Evolutionary conservation across 192 early-diverging fungal species (phyloP), one percentile per base, ranked within the genome.

Genomic region (Coemansia nantahalensis): DNA sequence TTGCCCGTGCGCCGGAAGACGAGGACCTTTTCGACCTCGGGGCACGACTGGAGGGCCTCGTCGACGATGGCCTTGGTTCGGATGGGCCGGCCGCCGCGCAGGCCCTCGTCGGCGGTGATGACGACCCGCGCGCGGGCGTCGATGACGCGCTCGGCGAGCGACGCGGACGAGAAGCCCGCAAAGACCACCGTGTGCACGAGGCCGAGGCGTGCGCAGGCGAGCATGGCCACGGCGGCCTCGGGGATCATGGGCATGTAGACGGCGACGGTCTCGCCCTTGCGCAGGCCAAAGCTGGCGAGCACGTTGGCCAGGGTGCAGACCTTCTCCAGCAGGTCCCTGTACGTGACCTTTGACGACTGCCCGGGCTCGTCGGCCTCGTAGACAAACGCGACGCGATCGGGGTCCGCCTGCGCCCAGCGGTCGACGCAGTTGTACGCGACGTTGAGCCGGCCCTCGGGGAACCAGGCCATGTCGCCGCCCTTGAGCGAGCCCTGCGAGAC

Each of bases 211-310:
- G 94, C 92, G 65, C 95, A 98, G 28, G 95, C 95, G 28, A 98
- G 81, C 86, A 98, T 91, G 14, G 95, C 84, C 36, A 90, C 80
- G 1, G 85, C 85, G 19, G 95, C 94, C 77, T 95, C 93, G 47
- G 95, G 95, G 30, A 93, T 83, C 91, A 95, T 95, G 40, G 94
- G 95, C 90, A 98, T 91, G 73, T 98, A 98, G 65, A 98, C 94
- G 36, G 88, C 89, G 26, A 98, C 93, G 9, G 83, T 88, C 67
- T 98, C 92, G 41, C 95, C 95, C 79, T 95, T 96, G 41, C 81
- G 78, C 41, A 96, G 79, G 17, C 92, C 90, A 37, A 84, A 83
- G 54, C 86, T 82, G 59, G 80, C 84, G 24, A 98, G 74, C 2
- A 89, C 87, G 58, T 93, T 93, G 51, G 94, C 92, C 38, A 97